A percentile compares a stretch with the other conserved stretches of the same genome.
Evolutionary conservation across 2,329 filamentous ascomycete species (phyloP).

Genomic region (Arthrinium puccinioides): DNA sequence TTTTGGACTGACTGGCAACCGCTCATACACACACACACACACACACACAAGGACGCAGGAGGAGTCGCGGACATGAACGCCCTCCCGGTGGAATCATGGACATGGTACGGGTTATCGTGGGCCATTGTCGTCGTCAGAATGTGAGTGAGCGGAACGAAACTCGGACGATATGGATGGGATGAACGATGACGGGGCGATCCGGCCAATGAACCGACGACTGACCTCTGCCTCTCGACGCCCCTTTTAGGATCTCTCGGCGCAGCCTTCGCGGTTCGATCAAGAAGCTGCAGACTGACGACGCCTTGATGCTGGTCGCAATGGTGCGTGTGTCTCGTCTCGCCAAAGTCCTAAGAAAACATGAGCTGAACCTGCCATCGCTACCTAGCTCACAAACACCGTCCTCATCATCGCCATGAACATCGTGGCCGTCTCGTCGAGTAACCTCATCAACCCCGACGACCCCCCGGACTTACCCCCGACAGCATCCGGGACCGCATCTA

Average conservation of each 20-base stretch:
- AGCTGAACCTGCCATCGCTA: conserved; percentile 3
- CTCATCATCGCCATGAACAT: conserved; percentile 49
- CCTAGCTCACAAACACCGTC: conserved; percentile 41
- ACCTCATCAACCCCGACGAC: conserved; percentile 47
- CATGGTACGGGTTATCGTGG: conserved; percentile 34
- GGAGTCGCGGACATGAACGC: too few relatives aligned
- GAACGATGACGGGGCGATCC: too few relatives aligned
- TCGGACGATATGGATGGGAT: too few relatives aligned
- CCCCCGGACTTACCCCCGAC: conserved; percentile 34
- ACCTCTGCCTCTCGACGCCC: conserved; percentile 1
- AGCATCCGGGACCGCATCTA: conserved; percentile 32
- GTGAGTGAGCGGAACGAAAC: too few relatives aligned
- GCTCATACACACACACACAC: background rate
- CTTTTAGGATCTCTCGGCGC: conserved; percentile 28
- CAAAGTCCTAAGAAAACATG: background rate
- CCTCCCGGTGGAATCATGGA: conserved; percentile 33
- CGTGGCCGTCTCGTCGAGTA: conserved; percentile 47
- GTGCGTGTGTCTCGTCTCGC: conserved; percentile 24
- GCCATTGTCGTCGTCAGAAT: conserved; percentile 30
- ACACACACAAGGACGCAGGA: too few relatives aligned
- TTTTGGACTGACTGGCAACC: too few relatives aligned
- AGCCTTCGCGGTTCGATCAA: conserved; percentile 35
- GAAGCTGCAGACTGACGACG: conserved; percentile 48
- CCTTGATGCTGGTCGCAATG: conserved; percentile 45
- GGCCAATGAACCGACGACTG: background rate